Percentiles rank a stretch among this genome's conserved stretches.
These are phyloP conservation scores for Ettlia oleoabundans DNA, from an alignment of 139 green algal genomes.

Conservation along the genomic window DNA sequence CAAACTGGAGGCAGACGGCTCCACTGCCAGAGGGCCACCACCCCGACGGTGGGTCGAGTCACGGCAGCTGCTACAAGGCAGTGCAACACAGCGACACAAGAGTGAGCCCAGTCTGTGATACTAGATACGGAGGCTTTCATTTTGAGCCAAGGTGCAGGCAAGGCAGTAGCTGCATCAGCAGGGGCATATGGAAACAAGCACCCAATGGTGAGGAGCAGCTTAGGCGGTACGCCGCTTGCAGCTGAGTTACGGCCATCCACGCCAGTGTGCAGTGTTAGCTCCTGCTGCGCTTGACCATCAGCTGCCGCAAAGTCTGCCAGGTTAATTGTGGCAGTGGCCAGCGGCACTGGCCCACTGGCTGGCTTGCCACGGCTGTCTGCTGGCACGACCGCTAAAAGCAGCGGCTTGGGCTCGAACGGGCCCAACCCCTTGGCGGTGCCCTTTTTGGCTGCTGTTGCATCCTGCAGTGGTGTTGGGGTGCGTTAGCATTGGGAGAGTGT, in stretches of 20 bases:
- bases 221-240: neutral
- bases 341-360: neutral
- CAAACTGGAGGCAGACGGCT: neutral
- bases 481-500: neutral
- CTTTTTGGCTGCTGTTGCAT: neutral
- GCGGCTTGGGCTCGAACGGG: conserved; percentile 14
- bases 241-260: neutral
- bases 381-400: neutral
- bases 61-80: neutral
- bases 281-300: conserved; percentile 1
- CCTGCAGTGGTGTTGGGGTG: neutral
- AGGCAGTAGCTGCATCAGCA: neutral
- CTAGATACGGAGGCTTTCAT: neutral
- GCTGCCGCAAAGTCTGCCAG: conserved; percentile 20
- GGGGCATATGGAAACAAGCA: neutral
- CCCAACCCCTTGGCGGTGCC: neutral
- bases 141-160: neutral
- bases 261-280: neutral
- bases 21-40: neutral
- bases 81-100: too few relatives aligned
- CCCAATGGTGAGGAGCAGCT: conserved; percentile 31
- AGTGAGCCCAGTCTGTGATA: too few relatives aligned
- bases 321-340: conserved; percentile 15
- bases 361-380: neutral
- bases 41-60: neutral